These are phyloP conservation scores for Usnea hakonensis DNA, from an alignment of 495 filamentous ascomycete genomes.

Conservation along the genomic window DNA sequence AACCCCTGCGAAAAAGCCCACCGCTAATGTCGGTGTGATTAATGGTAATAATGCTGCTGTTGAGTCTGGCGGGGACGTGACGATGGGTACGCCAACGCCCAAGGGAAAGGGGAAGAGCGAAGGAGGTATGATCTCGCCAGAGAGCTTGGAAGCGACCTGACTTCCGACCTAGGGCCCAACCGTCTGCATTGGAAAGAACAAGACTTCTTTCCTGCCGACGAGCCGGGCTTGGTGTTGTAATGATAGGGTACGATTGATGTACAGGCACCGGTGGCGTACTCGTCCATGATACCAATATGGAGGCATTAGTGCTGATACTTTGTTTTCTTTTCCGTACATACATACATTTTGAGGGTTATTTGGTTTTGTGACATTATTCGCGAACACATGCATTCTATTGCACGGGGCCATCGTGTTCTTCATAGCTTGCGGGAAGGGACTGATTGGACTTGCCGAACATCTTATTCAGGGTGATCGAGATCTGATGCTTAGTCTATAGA, in stretches of 20 bases:
- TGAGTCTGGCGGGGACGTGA: not conserved
- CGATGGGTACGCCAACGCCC: slow-evolving; percentile 29
- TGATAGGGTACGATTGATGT: slow-evolving; percentile 8
- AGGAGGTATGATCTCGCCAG: slow-evolving; percentile 37
- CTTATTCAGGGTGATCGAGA: not conserved
- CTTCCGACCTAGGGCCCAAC: not conserved
- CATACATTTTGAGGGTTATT: not conserved
- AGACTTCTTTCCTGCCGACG: not conserved
- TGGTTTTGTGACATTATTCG: not conserved
- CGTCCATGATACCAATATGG: not conserved
- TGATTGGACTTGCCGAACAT: not conserved
- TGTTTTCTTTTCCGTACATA: not conserved
- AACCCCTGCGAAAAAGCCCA: slow-evolving; percentile 29
- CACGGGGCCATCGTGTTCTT: not conserved
- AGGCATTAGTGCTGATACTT: not conserved
- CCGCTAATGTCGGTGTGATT: slow-evolving; percentile 17
- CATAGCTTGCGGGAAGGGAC: not conserved
- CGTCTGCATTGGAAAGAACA: not conserved
- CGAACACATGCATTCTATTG: not conserved
- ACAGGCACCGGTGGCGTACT: slow-evolving; percentile 2
- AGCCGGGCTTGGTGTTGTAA: slow-evolving; percentile 6
- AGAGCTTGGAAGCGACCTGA: slow-evolving; percentile 23
- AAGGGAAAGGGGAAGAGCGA: slow-evolving; percentile 47
- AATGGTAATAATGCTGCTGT: not conserved
- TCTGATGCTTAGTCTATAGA: not conserved